Evolutionary conservation across 1,284 basidiomycete species (phyloP), one percentile per base, ranked within the genome.

Genomic region (Vanrija humicola): DNA sequence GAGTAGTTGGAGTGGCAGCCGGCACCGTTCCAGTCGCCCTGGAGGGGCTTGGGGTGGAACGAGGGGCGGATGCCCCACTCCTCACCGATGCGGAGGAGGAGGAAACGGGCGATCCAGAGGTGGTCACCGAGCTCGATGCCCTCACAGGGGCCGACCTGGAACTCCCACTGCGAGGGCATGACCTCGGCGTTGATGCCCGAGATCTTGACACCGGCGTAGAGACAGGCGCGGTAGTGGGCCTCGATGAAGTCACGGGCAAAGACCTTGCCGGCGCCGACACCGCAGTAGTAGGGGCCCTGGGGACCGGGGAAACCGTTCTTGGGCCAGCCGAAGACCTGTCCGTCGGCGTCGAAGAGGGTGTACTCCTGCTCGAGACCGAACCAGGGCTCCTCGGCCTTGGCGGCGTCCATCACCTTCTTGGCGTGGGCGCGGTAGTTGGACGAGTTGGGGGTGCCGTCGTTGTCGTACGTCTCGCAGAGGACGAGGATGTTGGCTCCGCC

Each of bases 181-280:
- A 98, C 96, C 81, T 98, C 96, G 64, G 96, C 96, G 78, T 98
- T 99, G 82, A 99, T 98, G 75, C 96, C 96, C 63, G 91, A 95
- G 81, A 98, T 98, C 82, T 93, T 94, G 80, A 99, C 84, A 68
- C 93, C 94, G 65, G 96, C 82, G 79, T 98, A 97, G 58, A 99
- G 84, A 79, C 95, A 99, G 53, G 81, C 81, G 61, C 77, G 73
- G 83, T 98, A 98, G 82, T 99, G 96, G 43, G 96, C 95, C 82
- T 99, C 96, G 73, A 99, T 89, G 70, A 98, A 84, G 80, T 99
- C 96, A 81, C 96, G 92, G 65, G 91, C 96, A 74, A 96, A 95
- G 64, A 98, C 96, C 80, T 90, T 93, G 77, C 95, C 95, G 64
- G 74, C 78, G 89, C 95, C 95, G 78, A 95, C 95, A 83, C 96